phyloP scores from a whole-genome alignment of 2,329 filamentous ascomycete species.

The Alternaria angustiovoidea region DNA sequence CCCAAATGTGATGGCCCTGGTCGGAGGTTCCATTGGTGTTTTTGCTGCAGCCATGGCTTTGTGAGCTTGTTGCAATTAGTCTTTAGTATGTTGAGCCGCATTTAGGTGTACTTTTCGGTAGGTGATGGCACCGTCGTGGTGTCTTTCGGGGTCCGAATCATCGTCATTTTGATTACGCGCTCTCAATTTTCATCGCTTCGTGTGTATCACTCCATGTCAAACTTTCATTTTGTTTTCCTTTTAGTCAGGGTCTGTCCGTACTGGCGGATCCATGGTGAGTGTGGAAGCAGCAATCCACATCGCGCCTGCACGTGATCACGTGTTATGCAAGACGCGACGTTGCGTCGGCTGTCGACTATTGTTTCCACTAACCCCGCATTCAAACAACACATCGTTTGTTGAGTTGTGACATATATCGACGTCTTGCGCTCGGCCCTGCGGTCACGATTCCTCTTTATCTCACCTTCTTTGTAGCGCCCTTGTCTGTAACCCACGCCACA shows the following conservation, averaged over 20 bases:
- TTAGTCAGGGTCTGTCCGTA: not conserved
- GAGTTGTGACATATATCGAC: not conserved
- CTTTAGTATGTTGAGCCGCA: not conserved
- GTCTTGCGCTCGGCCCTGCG: not conserved
- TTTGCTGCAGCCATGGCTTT: constrained; percentile 36
- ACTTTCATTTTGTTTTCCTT: not conserved
- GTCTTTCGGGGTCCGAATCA: not conserved
- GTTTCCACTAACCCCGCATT: not conserved
- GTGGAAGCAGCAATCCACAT: not conserved
- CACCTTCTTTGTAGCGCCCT: not conserved
- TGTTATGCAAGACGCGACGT: not conserved
- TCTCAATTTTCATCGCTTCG: not conserved
- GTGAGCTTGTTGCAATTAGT: constrained; percentile 11
- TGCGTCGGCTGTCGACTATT: not conserved
- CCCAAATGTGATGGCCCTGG: constrained; percentile 28
- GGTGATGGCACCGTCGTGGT: not conserved
- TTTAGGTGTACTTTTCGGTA: not conserved
- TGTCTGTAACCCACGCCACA: not conserved
- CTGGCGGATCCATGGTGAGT: not conserved
- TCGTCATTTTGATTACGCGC: not conserved
- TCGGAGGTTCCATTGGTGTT: constrained; percentile 34
- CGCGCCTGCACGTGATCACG: constrained; percentile 10
- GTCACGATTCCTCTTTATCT: constrained; percentile 1
- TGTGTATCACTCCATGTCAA: not conserved
- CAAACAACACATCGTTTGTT: constrained; percentile 1